Percentiles rank a stretch among this genome's conserved stretches.
These are phyloP conservation scores for Datura wrightii DNA, from an alignment of 257 asterid genomes.

Conservation along the genomic window DNA sequence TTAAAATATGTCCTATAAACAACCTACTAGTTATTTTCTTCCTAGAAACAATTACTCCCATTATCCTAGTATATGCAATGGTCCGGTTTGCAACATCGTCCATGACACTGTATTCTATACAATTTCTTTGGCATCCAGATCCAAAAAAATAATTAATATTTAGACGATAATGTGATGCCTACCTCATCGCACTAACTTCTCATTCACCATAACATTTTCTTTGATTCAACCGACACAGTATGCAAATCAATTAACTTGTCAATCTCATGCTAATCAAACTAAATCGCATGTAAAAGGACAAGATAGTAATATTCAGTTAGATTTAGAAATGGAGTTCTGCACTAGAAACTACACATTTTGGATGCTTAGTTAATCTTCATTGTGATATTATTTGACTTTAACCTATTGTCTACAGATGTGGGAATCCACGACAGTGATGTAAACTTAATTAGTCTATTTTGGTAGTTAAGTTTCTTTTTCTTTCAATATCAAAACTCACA, in stretches of 20 bases:
- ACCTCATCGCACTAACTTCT: background rate
- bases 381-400: constrained; percentile 5
- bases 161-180: background rate
- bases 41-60: background rate
- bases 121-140: background rate
- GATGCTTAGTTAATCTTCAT: background rate
- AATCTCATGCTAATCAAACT: constrained; percentile 13
- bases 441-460: background rate
- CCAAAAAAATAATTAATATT: background rate
- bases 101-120: background rate
- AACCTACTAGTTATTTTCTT: background rate
- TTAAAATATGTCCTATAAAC: constrained; percentile 20
- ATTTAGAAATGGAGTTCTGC: background rate
- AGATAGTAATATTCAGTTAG: background rate
- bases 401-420: background rate
- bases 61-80: background rate
- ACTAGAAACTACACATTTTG: constrained; percentile 12
- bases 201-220: background rate
- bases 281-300: background rate
- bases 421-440: constrained; percentile 1
- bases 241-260: background rate
- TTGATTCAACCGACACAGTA: constrained; percentile 1
- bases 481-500: background rate
- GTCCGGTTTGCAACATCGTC: constrained; percentile 9
- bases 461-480: constrained; percentile 8